Evolutionary conservation across 495 filamentous ascomycete genomes (phyloP).

Genomic region (Gamarada debralockiae): DNA sequence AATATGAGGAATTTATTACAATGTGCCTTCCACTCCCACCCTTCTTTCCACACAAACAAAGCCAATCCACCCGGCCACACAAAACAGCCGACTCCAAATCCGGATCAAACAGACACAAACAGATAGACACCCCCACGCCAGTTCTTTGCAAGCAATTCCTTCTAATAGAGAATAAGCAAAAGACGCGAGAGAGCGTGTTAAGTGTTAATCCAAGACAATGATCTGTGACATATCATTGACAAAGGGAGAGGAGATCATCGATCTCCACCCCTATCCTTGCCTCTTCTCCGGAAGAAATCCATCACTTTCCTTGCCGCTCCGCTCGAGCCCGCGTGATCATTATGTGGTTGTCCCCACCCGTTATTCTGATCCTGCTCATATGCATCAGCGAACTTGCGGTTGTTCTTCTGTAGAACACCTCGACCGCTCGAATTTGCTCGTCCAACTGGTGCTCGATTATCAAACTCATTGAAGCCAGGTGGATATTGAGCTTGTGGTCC

Average conservation of each 20-base stretch:
- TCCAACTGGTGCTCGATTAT: slow-evolving; percentile 25
- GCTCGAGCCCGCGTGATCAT: slow-evolving; percentile 70
- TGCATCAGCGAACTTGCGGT: slow-evolving; percentile 83
- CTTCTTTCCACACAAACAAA: too few species aligned
- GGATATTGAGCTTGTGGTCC: slow-evolving; percentile 13
- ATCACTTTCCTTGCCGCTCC: slow-evolving; percentile 89
- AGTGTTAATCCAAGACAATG: too few species aligned
- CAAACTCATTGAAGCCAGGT: slow-evolving; percentile 34
- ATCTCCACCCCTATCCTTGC: slow-evolving; percentile 49
- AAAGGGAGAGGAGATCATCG: not conserved
- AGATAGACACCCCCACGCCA: too few species aligned
- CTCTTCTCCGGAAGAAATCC: slow-evolving; percentile 92
- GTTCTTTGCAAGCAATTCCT: too few species aligned
- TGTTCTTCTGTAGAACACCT: slow-evolving; percentile 73
- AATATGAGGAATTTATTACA: too few species aligned
- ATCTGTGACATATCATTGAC: too few species aligned
- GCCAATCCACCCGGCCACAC: too few species aligned
- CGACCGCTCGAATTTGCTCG: slow-evolving; percentile 27
- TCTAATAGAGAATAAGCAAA: too few species aligned
- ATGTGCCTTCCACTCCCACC: too few species aligned
- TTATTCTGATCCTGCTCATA: slow-evolving; percentile 63
- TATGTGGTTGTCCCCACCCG: slow-evolving; percentile 40
- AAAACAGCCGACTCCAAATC: too few species aligned
- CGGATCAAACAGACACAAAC: too few species aligned
- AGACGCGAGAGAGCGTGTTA: too few species aligned